Evolutionary conservation across 148 eudicot genomes (phyloP).

Genomic region (Diospyros lotus): DNA sequence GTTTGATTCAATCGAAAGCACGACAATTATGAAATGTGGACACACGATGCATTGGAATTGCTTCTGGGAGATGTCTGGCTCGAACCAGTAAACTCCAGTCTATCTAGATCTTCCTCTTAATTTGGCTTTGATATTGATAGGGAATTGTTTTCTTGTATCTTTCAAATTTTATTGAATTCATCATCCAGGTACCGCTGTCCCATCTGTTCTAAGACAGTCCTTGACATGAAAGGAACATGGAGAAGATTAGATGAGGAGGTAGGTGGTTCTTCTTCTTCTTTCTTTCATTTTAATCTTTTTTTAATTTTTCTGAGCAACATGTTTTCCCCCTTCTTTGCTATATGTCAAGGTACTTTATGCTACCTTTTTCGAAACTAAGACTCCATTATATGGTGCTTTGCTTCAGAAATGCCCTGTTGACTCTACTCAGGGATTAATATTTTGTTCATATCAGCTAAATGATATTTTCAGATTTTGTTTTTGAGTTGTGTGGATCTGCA

Average conservation of each 20-base stretch:
- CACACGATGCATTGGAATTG: constrained; percentile 78
- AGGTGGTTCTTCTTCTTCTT: neutral
- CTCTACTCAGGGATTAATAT: neutral
- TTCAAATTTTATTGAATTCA: constrained; percentile 1
- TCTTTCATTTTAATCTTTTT: neutral
- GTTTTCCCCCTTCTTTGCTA: neutral
- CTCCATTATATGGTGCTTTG: neutral
- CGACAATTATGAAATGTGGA: constrained; percentile 68
- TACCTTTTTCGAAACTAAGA: neutral
- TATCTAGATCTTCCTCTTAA: constrained; percentile 2
- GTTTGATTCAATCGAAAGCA: constrained; percentile 52
- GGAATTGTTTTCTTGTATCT: neutral
- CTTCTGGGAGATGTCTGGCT: constrained; percentile 40
- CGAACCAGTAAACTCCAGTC: constrained; percentile 49
- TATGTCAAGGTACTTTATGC: neutral
- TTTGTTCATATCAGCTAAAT: neutral
- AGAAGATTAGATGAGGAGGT: constrained; percentile 73
- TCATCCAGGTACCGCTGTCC: constrained; percentile 81
- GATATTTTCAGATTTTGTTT: neutral
- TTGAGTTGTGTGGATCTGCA: neutral
- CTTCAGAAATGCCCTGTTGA: neutral
- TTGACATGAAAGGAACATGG: constrained; percentile 62
- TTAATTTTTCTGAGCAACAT: no score
- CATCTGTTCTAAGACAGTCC: constrained; percentile 66
- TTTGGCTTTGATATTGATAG: neutral